Evolutionary conservation across 257 asterid genomes (phyloP), one percentile per base, ranked within the genome.

Genomic region (Plantago ovata): DNA sequence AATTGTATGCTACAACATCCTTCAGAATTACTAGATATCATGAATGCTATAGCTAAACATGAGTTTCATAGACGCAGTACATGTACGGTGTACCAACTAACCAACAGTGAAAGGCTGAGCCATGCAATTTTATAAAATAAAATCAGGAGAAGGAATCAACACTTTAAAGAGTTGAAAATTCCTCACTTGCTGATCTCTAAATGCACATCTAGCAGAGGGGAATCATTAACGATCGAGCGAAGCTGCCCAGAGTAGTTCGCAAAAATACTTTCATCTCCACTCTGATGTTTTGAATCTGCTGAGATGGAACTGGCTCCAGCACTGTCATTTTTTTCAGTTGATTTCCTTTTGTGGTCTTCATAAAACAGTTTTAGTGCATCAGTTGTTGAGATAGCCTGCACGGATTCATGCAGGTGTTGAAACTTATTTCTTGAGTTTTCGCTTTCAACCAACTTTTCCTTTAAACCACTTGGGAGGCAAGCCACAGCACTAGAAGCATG

Each of bases 381-480:
- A 36, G 60, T 63, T 2, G 93, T 72, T 12, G 95, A 81, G 62
- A 75, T 53, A 48, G 79, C 60, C 45, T 63, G 79, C 67, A 79
- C 80, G 0, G 84, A 69, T 69, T 77, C 81, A 9, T 80, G 81
- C 74, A 92, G 63, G 19, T n/a, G 43, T 53, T 62, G 74, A 40
- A 80, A 68, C 63, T 76, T 70, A 28, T 60, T 68, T 75, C 89
- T 78, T 38, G 73, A 72, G 69, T 79, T 95, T 75, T 82, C 86
- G 16, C 70, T 71, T 70, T 76, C 85, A 14, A 82, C 81, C 82
- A 88, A 43, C 66, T 75, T 82, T 66, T 69, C 81, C 78, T 63
- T 79, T 50, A 84, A 53, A 28, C 59, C 86, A 38, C 41, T 57
- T 9, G 94, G 91, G 50, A 92, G 86, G 71, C 76, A 64, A 53